Conservation (phyloP, 2,329 filamentous ascomycete species). For the Penicillium sp. region DNA sequence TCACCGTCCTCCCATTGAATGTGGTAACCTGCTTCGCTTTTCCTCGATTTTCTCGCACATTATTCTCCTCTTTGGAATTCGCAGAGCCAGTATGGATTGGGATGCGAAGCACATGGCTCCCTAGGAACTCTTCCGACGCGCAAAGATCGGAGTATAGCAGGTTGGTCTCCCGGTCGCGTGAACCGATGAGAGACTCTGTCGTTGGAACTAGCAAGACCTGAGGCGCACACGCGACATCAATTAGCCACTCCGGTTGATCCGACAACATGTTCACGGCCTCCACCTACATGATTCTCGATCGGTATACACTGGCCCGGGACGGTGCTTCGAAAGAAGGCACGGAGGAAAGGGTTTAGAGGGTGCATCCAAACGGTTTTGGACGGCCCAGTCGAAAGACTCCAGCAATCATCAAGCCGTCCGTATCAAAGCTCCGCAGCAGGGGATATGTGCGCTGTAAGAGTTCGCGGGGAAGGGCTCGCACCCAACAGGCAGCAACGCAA, state of each 20-base stretch:
- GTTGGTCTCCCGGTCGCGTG: slow-evolving; percentile 78
- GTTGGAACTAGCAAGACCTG: slow-evolving; percentile 82
- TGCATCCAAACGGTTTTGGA: slow-evolving; percentile 64
- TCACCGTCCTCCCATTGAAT: slow-evolving; percentile 81
- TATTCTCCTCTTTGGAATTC: slow-evolving; percentile 49
- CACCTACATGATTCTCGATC: slow-evolving; percentile 67
- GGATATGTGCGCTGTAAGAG: slow-evolving; percentile 21
- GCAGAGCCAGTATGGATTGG: slow-evolving; percentile 47
- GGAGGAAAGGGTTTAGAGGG: slow-evolving; percentile 96
- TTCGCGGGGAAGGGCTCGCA: slow-evolving; percentile 29
- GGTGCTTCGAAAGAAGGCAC: slow-evolving; percentile 96
- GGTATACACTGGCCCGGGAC: slow-evolving; percentile 85
- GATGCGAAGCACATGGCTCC: slow-evolving; percentile 89
- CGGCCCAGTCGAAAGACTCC: slow-evolving; percentile 27
- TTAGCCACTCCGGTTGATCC: slow-evolving; percentile 12
- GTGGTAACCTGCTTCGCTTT: slow-evolving; percentile 94
- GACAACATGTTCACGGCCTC: slow-evolving; percentile 5
- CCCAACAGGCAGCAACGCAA: slow-evolving; percentile 19
- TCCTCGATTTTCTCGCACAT: slow-evolving; percentile 73
- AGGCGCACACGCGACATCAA: slow-evolving; percentile 4
- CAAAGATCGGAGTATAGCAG: slow-evolving; percentile 69
- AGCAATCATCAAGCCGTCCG: slow-evolving; percentile 34
- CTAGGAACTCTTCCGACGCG: slow-evolving; percentile 85
- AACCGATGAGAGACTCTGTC: slow-evolving; percentile 81
- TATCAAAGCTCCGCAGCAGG: slow-evolving; percentile 16